Evolutionary conservation across 1,139 yeast species (phyloP).

Genomic region (Yamadazyma dushanensis): DNA sequence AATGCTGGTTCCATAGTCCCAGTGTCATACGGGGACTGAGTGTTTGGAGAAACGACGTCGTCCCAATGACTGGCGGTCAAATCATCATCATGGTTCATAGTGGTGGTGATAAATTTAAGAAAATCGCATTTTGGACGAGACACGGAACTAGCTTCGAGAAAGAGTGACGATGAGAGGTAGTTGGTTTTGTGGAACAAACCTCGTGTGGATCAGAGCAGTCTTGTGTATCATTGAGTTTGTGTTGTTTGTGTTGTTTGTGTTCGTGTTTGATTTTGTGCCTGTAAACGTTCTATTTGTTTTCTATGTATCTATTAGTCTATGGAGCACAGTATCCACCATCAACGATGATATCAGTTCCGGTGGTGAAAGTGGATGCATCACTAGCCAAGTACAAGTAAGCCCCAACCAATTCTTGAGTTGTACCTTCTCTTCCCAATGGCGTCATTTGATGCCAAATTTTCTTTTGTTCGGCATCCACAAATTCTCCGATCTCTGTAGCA

Average conservation of each 20-base stretch:
- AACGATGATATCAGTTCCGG: slow-evolving; percentile 79
- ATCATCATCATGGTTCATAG: slow-evolving; percentile 34
- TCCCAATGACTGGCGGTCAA: slow-evolving; percentile 42
- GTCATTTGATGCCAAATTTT: slow-evolving; percentile 48
- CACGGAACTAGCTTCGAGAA: background rate
- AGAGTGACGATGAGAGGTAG: background rate
- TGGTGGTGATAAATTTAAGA: background rate
- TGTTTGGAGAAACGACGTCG: slow-evolving; percentile 29
- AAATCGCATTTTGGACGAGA: background rate
- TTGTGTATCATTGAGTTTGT: no score
- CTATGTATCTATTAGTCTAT: slow-evolving; percentile 17
- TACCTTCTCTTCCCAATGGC: slow-evolving; percentile 80
- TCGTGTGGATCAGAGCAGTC: no score
- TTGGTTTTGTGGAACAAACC: no score
- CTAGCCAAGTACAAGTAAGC: slow-evolving; percentile 79
- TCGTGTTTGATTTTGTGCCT: no score
- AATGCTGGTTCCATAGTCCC: slow-evolving; percentile 12
- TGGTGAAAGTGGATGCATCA: slow-evolving; percentile 78
- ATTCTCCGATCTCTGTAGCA: slow-evolving; percentile 52
- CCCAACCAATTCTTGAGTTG: slow-evolving; percentile 79
- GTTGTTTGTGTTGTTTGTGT: no score
- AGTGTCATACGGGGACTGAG: slow-evolving; percentile 5
- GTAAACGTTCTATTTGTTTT: no score
- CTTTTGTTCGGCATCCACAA: slow-evolving; percentile 33
- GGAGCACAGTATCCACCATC: slow-evolving; percentile 79